phyloP scores from a whole-genome alignment of 192 early-diverging fungal species.

The Entomortierella beljakovae region DNA sequence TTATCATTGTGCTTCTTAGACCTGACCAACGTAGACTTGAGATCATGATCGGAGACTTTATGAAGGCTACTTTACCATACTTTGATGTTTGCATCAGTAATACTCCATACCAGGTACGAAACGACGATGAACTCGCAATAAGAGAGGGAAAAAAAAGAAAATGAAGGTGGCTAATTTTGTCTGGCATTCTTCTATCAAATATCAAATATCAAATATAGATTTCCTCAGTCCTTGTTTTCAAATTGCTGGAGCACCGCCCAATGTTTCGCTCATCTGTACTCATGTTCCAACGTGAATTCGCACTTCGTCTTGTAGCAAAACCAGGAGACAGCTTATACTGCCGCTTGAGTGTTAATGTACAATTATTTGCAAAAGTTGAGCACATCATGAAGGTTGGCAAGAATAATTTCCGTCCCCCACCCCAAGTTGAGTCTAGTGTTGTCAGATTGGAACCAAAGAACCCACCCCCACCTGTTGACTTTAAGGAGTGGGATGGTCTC shows the following conservation, averaged over 20 bases:
- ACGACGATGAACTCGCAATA: background rate
- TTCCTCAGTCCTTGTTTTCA: constrained; percentile 95
- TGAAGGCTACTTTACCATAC: constrained; percentile 96
- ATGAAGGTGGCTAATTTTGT: background rate
- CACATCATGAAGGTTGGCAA: constrained; percentile 98
- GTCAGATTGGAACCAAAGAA: constrained; percentile 94
- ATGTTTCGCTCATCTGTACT: constrained; percentile 92
- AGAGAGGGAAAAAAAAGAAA: background rate
- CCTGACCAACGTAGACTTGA: constrained; percentile 86
- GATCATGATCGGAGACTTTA: constrained; percentile 97
- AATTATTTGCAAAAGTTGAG: constrained; percentile 92
- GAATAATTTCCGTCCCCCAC: constrained; percentile 98
- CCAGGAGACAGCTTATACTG: constrained; percentile 95
- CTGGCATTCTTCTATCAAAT: background rate
- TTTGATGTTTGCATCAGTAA: constrained; percentile 99
- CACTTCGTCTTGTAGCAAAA: constrained; percentile 92
- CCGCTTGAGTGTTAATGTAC: constrained; percentile 92
- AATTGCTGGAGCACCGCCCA: constrained; percentile 95
- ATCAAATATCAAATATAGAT: constrained; percentile 69
- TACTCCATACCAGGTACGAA: constrained; percentile 89
- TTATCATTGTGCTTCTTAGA: constrained; percentile 59
- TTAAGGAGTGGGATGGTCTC: constrained; percentile 97
- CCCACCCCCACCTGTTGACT: constrained; percentile 94
- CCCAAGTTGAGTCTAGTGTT: constrained; percentile 95
- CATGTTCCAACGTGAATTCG: constrained; percentile 99